Conservation (phyloP, 2,329 filamentous ascomycete genomes). For the Ceratocystis harringtonii region DNA sequence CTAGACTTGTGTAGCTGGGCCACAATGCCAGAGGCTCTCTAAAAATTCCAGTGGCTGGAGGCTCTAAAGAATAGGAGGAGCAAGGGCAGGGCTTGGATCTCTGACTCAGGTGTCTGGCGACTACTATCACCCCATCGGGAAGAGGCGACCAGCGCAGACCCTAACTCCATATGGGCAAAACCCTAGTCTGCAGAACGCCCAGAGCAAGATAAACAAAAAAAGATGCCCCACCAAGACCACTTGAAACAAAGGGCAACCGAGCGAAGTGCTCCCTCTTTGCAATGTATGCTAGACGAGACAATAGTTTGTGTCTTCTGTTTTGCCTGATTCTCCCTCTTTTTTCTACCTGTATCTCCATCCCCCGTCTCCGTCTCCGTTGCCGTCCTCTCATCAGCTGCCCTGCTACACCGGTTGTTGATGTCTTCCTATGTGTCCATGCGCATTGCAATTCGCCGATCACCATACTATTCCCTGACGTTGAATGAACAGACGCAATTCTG, state of each 20-base stretch:
- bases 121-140: neutral
- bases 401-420: neutral
- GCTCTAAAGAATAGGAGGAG: too few species aligned
- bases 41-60: too few species aligned
- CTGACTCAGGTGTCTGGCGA: neutral
- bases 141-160: neutral
- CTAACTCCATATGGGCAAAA: neutral
- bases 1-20: too few species aligned
- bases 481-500: neutral
- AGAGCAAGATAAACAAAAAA: neutral
- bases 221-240: neutral
- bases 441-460: neutral
- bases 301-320: neutral
- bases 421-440: neutral
- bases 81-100: neutral
- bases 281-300: too few species aligned
- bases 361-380: neutral
- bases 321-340: neutral
- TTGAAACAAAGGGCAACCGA: neutral
- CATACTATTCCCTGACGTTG: neutral
- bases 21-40: too few species aligned
- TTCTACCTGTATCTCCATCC: neutral
- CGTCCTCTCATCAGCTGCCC: neutral
- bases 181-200: neutral
- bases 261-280: neutral